Percentiles rank a stretch among this genome's conserved stretches.
These are phyloP conservation scores for Xylaria sp. DNA, from an alignment of 2,329 filamentous ascomycete genomes.

Conservation along the genomic window DNA sequence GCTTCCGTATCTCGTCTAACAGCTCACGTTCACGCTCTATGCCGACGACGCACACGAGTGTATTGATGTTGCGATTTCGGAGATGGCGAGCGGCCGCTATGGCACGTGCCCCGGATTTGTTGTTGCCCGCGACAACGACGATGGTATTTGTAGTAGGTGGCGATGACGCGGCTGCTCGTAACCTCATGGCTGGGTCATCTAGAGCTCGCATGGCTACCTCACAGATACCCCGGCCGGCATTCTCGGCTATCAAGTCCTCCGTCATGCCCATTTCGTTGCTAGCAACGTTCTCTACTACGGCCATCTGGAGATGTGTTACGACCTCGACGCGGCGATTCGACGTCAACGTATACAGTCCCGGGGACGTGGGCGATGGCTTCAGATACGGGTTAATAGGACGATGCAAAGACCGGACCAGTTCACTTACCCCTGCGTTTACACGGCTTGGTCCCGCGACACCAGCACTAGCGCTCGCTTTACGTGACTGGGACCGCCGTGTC, in stretches of 20 bases:
- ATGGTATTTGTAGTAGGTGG: conserved; percentile 48
- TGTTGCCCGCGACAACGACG: conserved; percentile 92
- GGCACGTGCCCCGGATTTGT: conserved; percentile 83
- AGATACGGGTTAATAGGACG: conserved; percentile 20
- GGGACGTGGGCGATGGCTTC: conserved; percentile 42
- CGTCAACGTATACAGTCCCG: conserved; percentile 59
- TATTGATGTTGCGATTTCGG: conserved; percentile 79
- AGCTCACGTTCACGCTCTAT: conserved; percentile 83
- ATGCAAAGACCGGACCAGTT: background rate
- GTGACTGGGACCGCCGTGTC: conserved; percentile 59
- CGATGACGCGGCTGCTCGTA: conserved; percentile 49
- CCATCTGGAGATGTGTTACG: conserved; percentile 80
- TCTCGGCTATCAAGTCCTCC: conserved; percentile 91
- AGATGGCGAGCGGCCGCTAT: conserved; percentile 87
- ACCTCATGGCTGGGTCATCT: conserved; percentile 64
- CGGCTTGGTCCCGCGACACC: conserved; percentile 20
- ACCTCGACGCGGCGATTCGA: conserved; percentile 65
- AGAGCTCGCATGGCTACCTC: conserved; percentile 78
- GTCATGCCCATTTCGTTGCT: conserved; percentile 85
- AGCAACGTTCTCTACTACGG: conserved; percentile 90
- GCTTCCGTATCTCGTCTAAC: conserved; percentile 78
- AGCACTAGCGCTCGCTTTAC: conserved; percentile 57
- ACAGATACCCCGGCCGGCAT: conserved; percentile 85
- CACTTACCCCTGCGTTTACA: conserved; percentile 53
- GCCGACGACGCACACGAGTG: conserved; percentile 83